These are phyloP conservation scores for Cyphellophora attinorum DNA, from an alignment of 2,329 filamentous ascomycete genomes.

Conservation along the genomic window DNA sequence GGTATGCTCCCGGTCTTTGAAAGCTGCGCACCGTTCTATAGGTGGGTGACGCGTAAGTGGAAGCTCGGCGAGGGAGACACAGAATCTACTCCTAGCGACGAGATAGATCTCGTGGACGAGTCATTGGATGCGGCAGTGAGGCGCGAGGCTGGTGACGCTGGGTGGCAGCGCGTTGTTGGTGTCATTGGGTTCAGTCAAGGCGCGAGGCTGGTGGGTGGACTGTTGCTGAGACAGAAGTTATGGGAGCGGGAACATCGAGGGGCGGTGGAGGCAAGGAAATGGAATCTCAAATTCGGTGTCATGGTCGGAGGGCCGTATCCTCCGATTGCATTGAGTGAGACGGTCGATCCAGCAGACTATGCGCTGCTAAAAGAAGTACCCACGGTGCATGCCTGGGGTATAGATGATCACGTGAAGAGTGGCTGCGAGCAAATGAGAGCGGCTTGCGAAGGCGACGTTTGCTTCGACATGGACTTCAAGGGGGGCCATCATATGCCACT, in stretches of 20 bases:
- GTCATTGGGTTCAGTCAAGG: slow-evolving; percentile 28
- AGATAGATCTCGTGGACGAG: slow-evolving; percentile 13
- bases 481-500: slow-evolving; percentile 19
- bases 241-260: slow-evolving; percentile 8
- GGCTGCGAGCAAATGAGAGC: slow-evolving; percentile 13
- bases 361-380: slow-evolving; percentile 12
- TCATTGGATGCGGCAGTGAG: slow-evolving; percentile 11
- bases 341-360: slow-evolving; percentile 7
- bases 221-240: slow-evolving; percentile 19
- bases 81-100: slow-evolving; percentile 11
- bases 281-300: slow-evolving; percentile 17
- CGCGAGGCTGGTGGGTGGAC: slow-evolving; percentile 19
- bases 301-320: slow-evolving; percentile 19
- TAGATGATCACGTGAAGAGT: slow-evolving; percentile 17
- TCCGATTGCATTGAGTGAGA: slow-evolving; percentile 13
- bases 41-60: slow-evolving; percentile 23
- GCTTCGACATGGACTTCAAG: slow-evolving; percentile 18
- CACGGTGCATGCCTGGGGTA: slow-evolving; percentile 20
- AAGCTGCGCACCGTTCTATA: slow-evolving; percentile 24
- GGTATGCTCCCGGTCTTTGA: slow-evolving; percentile 29
- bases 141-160: slow-evolving; percentile 15
- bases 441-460: slow-evolving; percentile 15
- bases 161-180: slow-evolving; percentile 19
- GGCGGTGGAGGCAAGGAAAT: neutral
- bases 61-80: slow-evolving; percentile 11